Conservation (phyloP, 164 flowering plant species). For the Vitis amurensis region DNA sequence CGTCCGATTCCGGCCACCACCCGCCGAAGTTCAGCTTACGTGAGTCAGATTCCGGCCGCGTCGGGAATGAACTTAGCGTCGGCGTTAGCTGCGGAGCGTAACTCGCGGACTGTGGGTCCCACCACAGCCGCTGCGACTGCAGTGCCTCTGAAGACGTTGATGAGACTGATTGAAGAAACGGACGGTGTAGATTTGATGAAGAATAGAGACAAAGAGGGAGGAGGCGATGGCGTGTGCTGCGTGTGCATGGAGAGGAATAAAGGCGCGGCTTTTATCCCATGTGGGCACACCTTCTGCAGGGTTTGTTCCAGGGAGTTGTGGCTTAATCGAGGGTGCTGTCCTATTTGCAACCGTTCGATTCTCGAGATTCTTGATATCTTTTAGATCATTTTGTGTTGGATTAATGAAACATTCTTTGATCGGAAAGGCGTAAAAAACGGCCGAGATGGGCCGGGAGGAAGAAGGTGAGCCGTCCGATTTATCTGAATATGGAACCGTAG, state of each 20-base stretch:
- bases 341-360: constrained; percentile 71
- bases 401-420: too few relatives aligned
- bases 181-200: constrained; percentile 27
- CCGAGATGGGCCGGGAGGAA: too few relatives aligned
- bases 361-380: constrained; percentile 76
- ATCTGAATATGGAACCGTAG: too few relatives aligned
- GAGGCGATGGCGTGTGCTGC: constrained; percentile 57
- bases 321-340: constrained; percentile 74
- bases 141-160: constrained; percentile 15
- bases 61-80: constrained; percentile 26
- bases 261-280: constrained; percentile 94
- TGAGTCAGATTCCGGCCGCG: not conserved
- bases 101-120: constrained; percentile 8
- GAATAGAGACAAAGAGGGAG: not conserved
- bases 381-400: constrained; percentile 11
- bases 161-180: constrained; percentile 40
- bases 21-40: too few relatives aligned
- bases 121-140: not conserved
- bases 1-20: not conserved
- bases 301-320: constrained; percentile 74
- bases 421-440: too few relatives aligned
- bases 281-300: constrained; percentile 89
- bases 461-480: too few relatives aligned
- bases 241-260: constrained; percentile 86
- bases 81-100: constrained; percentile 37